Evolutionary conservation across 306 rosid species (phyloP).

Genomic region (Quercus berberidifolia): DNA sequence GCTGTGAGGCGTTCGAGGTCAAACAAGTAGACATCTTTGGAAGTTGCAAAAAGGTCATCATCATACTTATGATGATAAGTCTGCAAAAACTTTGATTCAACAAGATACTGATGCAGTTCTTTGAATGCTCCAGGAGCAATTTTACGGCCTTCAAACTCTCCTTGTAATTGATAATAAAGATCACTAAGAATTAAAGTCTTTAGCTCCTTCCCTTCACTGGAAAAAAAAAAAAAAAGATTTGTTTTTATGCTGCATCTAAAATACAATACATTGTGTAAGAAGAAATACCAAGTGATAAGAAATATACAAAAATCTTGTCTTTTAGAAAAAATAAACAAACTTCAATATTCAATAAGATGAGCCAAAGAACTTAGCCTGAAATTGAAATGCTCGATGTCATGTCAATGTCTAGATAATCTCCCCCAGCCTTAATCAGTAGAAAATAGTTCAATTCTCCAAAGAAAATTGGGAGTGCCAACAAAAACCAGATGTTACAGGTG

Average conservation of each 20-base stretch:
- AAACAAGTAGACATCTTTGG: slow-evolving; percentile 56
- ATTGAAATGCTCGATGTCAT: not conserved
- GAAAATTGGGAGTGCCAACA: not conserved
- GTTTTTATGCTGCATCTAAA: slow-evolving; percentile 7
- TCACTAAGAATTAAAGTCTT: slow-evolving; percentile 73
- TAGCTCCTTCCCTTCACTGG: slow-evolving; percentile 79
- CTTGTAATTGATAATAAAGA: slow-evolving; percentile 89
- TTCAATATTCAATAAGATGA: too few species aligned
- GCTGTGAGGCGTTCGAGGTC: slow-evolving; percentile 55
- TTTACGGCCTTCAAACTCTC: slow-evolving; percentile 90
- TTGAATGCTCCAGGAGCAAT: slow-evolving; percentile 76
- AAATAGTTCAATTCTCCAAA: not conserved
- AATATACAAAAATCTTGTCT: not conserved
- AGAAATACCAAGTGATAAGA: not conserved
- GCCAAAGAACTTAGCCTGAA: too few species aligned
- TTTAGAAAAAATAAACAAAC: not conserved
- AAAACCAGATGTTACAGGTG: not conserved
- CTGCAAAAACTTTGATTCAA: slow-evolving; percentile 52
- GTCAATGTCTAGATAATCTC: not conserved
- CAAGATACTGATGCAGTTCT: slow-evolving; percentile 64
- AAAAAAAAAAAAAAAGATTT: slow-evolving; percentile 1
- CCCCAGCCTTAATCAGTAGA: not conserved
- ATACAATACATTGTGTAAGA: slow-evolving; percentile 1
- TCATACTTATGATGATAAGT: slow-evolving; percentile 49
- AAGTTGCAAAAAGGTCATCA: slow-evolving; percentile 39